These are phyloP conservation scores for Sphaerostilbella broomeana DNA, from an alignment of 2,329 filamentous ascomycete genomes.

Conservation along the genomic window DNA sequence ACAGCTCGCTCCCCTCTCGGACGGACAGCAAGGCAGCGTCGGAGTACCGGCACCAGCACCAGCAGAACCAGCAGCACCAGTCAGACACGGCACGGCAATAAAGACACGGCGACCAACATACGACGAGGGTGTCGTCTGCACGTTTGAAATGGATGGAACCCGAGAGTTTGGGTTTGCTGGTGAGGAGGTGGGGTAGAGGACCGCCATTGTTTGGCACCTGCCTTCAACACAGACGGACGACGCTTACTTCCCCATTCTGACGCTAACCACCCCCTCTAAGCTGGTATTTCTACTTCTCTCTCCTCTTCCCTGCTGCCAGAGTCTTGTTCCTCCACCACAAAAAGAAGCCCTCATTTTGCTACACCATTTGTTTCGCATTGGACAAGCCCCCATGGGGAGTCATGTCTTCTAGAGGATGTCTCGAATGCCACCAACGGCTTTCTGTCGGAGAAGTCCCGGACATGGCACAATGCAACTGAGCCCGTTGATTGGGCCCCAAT, in stretches of 20 bases:
- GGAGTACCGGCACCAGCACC: background rate
- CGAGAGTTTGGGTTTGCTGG: conserved; percentile 5
- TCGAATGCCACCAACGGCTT: no score
- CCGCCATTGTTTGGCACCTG: no score
- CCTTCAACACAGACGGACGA: no score
- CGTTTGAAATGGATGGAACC: conserved; percentile 4
- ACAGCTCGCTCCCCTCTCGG: conserved; percentile 1
- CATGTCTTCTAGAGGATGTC: background rate
- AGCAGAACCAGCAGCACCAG: background rate
- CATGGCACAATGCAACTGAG: background rate
- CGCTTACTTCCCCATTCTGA: no score
- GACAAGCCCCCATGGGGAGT: background rate
- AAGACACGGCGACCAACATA: conserved; percentile 2
- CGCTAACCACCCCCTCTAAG: no score
- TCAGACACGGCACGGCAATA: no score
- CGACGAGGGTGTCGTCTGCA: conserved; percentile 1
- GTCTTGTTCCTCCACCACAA: no score
- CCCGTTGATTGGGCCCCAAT: conserved; percentile 1
- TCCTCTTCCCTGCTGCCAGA: no score
- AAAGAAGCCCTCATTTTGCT: no score
- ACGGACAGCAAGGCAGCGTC: background rate
- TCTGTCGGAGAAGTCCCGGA: background rate
- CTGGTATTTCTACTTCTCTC: no score
- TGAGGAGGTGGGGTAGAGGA: no score
- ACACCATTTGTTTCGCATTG: background rate